Base-by-base conservation (phyloP, 257 asterid genomes). In the Lycium ferocissimum region DNA sequence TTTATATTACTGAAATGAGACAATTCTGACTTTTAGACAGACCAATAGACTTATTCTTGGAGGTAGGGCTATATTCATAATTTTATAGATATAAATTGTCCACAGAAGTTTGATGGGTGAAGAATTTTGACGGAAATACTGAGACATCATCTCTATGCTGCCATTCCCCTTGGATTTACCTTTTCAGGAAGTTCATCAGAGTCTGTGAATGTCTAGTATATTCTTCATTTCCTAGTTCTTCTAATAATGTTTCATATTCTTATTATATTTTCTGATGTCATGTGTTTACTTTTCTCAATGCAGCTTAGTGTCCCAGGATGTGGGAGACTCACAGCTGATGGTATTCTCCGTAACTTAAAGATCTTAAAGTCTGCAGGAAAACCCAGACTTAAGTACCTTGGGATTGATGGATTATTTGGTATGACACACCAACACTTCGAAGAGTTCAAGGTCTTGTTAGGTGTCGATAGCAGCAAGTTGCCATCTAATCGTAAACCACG, bases 231-330 rank as follows among this genome's bases (percentile, higher is more conserved):
- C 51, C 66, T 26, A 51, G 63, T 51, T 75, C 22, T 45, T 3
- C 18, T 6, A 75, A 53, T 69, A 17, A 15, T 53, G 14, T 53
- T 51, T 76, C 82, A 26, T 26, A 4, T 66, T 76, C 59, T 51
- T 72, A 20, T 57, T 9, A 53, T 54, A 47, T 83, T 43, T 85
- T 54, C 40, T 63, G 10, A 70, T 40, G 38, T 49, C 57, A 12
- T 7, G 65, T 54, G 65, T 37, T 15, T 14, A 14, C 59, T 72
- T 78, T 80, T 57, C 59, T 75, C 66, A 75, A 65, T 90, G 89
- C 92, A 96, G 99, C 91, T 96, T 86, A 90, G 93, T 61, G 92
- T 93, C 62, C 85, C 91, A 0, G 98, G 95, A 62, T 96, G 96
- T 84, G 66, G 10, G 43, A 89, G 80, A 66, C 92, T 96, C 57